Base-by-base conservation (phyloP, 1,284 basidiomycete genomes). In the Trametes polyzona region DNA sequence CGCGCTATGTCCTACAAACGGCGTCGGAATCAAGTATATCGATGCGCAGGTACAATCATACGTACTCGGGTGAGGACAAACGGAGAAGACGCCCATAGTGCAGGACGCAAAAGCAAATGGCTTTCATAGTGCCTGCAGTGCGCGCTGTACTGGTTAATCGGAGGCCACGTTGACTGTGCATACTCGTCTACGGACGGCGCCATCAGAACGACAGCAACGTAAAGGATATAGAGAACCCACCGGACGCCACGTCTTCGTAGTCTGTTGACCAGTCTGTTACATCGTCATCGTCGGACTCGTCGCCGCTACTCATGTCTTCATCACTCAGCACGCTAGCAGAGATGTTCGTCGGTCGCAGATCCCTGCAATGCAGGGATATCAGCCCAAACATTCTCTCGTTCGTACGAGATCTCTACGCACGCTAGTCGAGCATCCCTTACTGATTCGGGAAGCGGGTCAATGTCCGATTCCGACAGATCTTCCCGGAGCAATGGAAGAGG, bases 211-310 rank as follows among this genome's bases (percentile, higher is more conserved):
- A 17, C 12, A 17, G 2, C n/a, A 21, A 5, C 17, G 10, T 14
- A 39, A n/a, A 3, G 27, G 2, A 27, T 30, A 32, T 21, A 7
- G 24, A 17, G 7, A 10, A 51, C 47, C 19, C 43, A 68, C 70
- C 67, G 49, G 70, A 61, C 6, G 59, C 70, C 50, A 69, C 58
- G 33, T 83, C 77, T 24, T 62, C 80, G 80, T 79, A 81, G 80
- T 84, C 82, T 63, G 82, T 85, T 39, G 82, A 81, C 11, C 78
- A 81, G 42, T 86, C 85, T 2, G 83, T 87, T 39, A 87, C 64
- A 65, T 87, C 87, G 30, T 81, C 84, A 64, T 89, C 76, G 65
- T 92, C 91, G 1, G 90, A 92, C 70, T 93, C 91, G 62, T 92
- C 90, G 3, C 83, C 83, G 51, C 83, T 86, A 11, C 81, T 84